phyloP scores from a whole-genome alignment of 805 yeast species.

The Komagataella pseudopastoris region DNA sequence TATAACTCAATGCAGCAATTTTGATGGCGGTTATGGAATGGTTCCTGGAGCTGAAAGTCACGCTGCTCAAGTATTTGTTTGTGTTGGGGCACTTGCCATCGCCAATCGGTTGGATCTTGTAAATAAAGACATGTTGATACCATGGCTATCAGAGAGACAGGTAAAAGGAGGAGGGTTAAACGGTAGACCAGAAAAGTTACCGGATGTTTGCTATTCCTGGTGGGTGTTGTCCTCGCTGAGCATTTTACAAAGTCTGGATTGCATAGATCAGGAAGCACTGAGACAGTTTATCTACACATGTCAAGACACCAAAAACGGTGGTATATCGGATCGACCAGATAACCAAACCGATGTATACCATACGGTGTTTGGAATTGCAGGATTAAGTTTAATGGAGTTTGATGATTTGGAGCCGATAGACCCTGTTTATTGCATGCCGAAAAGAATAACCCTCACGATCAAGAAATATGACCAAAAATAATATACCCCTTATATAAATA shows the following conservation, averaged over 20 bases:
- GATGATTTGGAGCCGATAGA: constrained; percentile 52
- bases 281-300: constrained; percentile 55
- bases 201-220: constrained; percentile 98
- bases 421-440: constrained; percentile 82
- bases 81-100: constrained; percentile 71
- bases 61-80: constrained; percentile 83
- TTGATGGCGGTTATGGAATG: constrained; percentile 93
- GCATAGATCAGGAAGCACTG: constrained; percentile 62
- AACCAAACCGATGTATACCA: constrained; percentile 91
- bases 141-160: constrained; percentile 93
- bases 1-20: constrained; percentile 63
- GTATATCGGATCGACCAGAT: constrained; percentile 84
- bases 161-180: constrained; percentile 80
- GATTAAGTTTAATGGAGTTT: constrained; percentile 62
- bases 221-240: constrained; percentile 81
- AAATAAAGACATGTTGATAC: constrained; percentile 37
- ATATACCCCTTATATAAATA: constrained; percentile 15
- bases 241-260: constrained; percentile 49
- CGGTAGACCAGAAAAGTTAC: constrained; percentile 91
- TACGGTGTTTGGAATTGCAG: constrained; percentile 83
- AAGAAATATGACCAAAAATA: not conserved
- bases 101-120: constrained; percentile 38
- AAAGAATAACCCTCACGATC: constrained; percentile 16
- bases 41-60: constrained; percentile 94
- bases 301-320: constrained; percentile 74